Conservation (phyloP, 208 protist genomes). For the Acanthamoeba castellanii region DNA sequence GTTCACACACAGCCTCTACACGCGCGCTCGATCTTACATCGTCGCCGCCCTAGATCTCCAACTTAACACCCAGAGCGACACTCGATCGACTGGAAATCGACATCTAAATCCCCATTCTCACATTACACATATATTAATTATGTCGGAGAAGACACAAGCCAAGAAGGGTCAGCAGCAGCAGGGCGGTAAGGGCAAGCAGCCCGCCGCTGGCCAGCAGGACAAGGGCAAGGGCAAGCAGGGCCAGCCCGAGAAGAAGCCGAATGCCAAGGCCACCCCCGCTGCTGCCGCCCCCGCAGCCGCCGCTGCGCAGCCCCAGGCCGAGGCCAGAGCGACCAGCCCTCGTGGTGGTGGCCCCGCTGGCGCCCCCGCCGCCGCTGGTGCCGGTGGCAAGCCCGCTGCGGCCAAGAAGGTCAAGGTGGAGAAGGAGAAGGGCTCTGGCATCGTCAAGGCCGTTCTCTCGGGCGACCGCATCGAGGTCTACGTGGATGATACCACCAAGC, state of each 20-base stretch:
- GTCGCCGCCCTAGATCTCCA: not conserved
- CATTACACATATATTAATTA: not conserved
- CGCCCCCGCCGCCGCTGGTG: slow-evolving; percentile 73
- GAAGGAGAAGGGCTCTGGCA: slow-evolving; percentile 63
- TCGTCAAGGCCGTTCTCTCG: slow-evolving; percentile 71
- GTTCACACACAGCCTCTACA: not conserved
- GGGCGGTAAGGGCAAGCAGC: slow-evolving; percentile 41
- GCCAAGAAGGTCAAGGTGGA: slow-evolving; percentile 46
- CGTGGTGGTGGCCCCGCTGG: not conserved
- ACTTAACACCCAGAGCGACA: not conserved
- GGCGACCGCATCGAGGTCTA: slow-evolving; percentile 71
- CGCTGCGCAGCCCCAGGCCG: not conserved
- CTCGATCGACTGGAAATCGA: not conserved
- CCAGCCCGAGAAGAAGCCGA: not conserved
- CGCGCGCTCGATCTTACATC: not conserved
- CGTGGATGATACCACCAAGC: slow-evolving; percentile 44
- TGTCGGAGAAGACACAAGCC: slow-evolving; percentile 39
- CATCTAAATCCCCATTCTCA: not conserved
- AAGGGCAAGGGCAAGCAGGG: slow-evolving; percentile 42
- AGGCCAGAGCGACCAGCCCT: not conserved
- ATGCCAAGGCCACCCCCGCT: slow-evolving; percentile 9
- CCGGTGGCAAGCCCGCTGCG: not conserved
- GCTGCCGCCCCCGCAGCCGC: not conserved
- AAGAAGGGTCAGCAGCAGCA: slow-evolving; percentile 64
- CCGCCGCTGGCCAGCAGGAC: not conserved